Evolutionary conservation across 805 yeast genomes (phyloP), one percentile per base, ranked within the genome.

Genomic region (Kazachstania bromeliacearum): DNA sequence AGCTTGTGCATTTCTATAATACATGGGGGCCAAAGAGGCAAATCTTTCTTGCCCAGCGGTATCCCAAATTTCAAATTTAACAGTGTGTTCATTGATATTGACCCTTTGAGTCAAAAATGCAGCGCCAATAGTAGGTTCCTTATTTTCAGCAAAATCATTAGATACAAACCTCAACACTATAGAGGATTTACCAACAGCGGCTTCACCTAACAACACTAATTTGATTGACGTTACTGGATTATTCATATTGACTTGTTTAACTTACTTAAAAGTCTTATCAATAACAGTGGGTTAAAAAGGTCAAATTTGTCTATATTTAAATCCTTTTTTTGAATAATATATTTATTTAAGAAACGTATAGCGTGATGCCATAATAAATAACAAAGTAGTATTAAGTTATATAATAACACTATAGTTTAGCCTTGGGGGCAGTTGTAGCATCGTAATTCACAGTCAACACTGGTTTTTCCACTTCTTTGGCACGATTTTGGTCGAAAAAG

Each of bases 31-130:
- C 52, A 89, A 71, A 18, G 89, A 79, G 12, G 96, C 96, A 67
- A 89, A 89, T 45, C 98, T 66, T 60, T 89, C 98, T 66, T 89
- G 97, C 15, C 98, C 98, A 2, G 97, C 97, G 10, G 97, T 88
- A 58, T 88, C 97, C 94, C 95, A 84, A 41, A 84, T 85, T 56
- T 84, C 95, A 57, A 85, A 87, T 60, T 92, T 89, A 54, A 89
- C 84, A 7, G 92, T 83, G 52, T 80, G 73, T 42, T 79, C 81
- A 34, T 92, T 83, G 53, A 92, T 79, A 16, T 84, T 76, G 55
- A 95, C 88, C 53, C 94, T 77, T 58, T 89, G 97, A 26, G 98
- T 89, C 39, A 89, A 66, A 55, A 89, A 89, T 3, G 97, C 97
- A 4, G 98, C 98, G 12, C 98, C 98, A 48, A 89, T 89, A 2